Conservation (phyloP, 2,329 filamentous ascomycete species). For the Colletotrichum sublineola region DNA sequence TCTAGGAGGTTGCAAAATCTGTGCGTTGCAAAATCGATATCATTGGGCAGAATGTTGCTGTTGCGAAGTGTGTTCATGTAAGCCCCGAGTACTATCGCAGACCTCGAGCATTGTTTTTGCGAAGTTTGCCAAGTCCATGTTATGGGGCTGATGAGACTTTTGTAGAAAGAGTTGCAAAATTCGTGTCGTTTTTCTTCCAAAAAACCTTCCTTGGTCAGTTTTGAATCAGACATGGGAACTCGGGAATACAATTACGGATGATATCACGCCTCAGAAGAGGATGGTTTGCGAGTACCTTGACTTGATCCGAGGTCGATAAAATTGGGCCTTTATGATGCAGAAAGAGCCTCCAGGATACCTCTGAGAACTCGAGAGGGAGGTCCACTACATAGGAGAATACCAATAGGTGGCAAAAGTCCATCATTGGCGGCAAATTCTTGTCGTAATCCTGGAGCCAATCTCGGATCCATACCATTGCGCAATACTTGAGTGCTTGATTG, state of each 20-base stretch:
- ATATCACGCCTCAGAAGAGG: conserved; percentile 41
- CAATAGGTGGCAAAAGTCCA: conserved; percentile 41
- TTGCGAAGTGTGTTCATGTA: conserved; percentile 40
- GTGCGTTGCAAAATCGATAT: conserved; percentile 41
- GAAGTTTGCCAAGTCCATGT: conserved; percentile 34
- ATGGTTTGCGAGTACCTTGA: conserved; percentile 37
- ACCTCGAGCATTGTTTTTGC: conserved; percentile 28
- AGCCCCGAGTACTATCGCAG: conserved; percentile 33
- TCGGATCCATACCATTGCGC: conserved; percentile 41
- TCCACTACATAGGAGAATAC: conserved; percentile 43
- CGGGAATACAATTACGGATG: conserved; percentile 25
- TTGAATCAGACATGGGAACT: background rate
- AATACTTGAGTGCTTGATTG: conserved; percentile 38
- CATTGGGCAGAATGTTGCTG: conserved; percentile 33
- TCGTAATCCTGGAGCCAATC: conserved; percentile 41
- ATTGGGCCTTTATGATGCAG: conserved; percentile 42
- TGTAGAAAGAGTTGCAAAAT: conserved; percentile 39
- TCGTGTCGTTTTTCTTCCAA: conserved; percentile 39
- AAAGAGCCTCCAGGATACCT: conserved; percentile 41
- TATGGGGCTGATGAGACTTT: conserved; percentile 34
- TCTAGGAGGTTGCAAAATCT: conserved; percentile 40
- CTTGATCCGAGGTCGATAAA: conserved; percentile 23
- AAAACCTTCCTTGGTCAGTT: conserved; percentile 13
- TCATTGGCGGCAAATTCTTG: conserved; percentile 30
- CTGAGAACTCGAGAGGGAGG: conserved; percentile 39